Percentiles rank a stretch among this genome's conserved stretches.
Conservation (phyloP, 1,284 basidiomycete species). For the Volvariella surrecta region DNA sequence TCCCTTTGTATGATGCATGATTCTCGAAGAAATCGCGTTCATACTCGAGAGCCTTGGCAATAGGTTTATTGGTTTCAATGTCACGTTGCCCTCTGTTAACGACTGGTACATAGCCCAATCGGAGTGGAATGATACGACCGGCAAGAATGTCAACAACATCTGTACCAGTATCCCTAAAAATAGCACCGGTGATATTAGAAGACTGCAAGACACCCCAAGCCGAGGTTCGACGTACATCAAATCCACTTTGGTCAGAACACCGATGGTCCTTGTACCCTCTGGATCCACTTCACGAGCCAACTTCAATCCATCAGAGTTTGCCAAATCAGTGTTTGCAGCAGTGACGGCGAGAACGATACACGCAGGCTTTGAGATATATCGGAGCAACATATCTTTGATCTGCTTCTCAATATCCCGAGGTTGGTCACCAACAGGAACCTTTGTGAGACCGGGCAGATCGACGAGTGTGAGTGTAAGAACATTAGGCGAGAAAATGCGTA, state of each 20-base stretch:
- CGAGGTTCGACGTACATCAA: conserved; percentile 63
- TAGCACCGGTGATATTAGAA: conserved; percentile 6
- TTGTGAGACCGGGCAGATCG: conserved; percentile 94
- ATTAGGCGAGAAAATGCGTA: conserved; percentile 94
- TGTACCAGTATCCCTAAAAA: conserved; percentile 82
- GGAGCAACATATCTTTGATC: conserved; percentile 93
- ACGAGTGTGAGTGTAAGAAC: conserved; percentile 96
- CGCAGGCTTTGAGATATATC: conserved; percentile 90
- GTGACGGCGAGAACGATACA: conserved; percentile 94
- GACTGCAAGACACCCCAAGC: background rate
- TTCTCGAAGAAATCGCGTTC: conserved; percentile 93
- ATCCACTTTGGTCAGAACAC: conserved; percentile 97
- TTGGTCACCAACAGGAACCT: conserved; percentile 96
- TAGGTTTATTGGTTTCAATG: conserved; percentile 85
- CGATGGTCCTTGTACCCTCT: conserved; percentile 92
- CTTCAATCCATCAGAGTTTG: conserved; percentile 97
- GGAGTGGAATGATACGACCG: conserved; percentile 90
- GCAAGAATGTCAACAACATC: conserved; percentile 98
- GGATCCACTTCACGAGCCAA: conserved; percentile 95
- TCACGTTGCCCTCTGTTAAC: conserved; percentile 97
- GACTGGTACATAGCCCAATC: conserved; percentile 95
- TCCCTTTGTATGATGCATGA: conserved; percentile 87
- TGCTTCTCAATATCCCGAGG: conserved; percentile 97
- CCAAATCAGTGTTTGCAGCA: conserved; percentile 93
- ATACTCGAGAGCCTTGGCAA: conserved; percentile 77